These are phyloP conservation scores for Gossypium rotundifolium DNA, from an alignment of 345 rosid species.

Conservation along the genomic window DNA sequence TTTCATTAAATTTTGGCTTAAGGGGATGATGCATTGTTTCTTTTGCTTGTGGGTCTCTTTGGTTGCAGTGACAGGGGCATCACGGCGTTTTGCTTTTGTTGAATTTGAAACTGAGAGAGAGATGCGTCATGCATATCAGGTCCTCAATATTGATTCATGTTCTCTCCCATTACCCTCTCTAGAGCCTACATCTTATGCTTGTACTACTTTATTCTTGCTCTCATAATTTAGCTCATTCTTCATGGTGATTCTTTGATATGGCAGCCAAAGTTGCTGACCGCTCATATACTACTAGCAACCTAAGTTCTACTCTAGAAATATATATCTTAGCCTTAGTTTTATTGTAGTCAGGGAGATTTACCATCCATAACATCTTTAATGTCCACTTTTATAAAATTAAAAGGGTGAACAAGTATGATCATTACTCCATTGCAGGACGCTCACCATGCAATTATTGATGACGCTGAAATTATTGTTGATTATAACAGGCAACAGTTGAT, in stretches of 20 bases:
- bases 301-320: not conserved
- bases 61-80: conserved; percentile 79
- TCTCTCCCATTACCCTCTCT: not conserved
- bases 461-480: conserved; percentile 75
- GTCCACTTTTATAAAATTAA: not conserved
- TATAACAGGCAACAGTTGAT: conserved; percentile 77
- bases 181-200: not conserved
- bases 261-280: not conserved
- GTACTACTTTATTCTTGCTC: not conserved
- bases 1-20: not conserved
- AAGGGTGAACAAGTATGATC: not conserved
- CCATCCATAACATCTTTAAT: not conserved
- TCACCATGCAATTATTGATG: conserved; percentile 70
- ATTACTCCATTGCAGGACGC: conserved; percentile 47
- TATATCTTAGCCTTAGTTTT: not conserved
- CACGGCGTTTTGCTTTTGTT: conserved; percentile 82
- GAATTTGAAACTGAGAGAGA: conserved; percentile 81
- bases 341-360: not conserved
- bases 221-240: not conserved
- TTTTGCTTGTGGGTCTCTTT: not conserved
- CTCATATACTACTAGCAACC: not conserved
- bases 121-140: conserved; percentile 85
- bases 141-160: conserved; percentile 14
- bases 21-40: not conserved
- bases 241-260: not conserved